These are phyloP conservation scores for Hypoxylon sp. DNA, from an alignment of 2,329 filamentous ascomycete genomes.

Conservation along the genomic window DNA sequence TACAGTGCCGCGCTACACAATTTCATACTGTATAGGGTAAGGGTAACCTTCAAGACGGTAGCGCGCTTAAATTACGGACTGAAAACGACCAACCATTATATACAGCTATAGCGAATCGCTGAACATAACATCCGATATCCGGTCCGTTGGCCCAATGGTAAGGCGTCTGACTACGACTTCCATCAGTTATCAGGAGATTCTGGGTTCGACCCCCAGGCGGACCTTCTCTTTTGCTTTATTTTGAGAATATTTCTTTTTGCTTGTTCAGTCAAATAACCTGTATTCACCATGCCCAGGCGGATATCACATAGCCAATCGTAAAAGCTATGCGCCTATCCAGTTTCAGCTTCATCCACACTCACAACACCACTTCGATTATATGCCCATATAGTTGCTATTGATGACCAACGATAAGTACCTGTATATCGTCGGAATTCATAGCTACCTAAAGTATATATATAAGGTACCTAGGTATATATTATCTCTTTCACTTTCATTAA, in stretches of 20 bases:
- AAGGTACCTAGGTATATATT: too few relatives aligned
- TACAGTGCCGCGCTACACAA: slow-evolving; percentile 9
- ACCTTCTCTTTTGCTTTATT: slow-evolving; percentile 17
- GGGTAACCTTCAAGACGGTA: neutral
- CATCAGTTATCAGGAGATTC: slow-evolving; percentile 37
- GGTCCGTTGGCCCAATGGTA: slow-evolving; percentile 42
- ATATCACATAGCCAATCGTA: too few relatives aligned
- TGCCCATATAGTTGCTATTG: too few relatives aligned
- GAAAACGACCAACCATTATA: neutral
- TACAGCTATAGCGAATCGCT: neutral
- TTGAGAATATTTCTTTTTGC: neutral
- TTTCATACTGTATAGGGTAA: slow-evolving; percentile 5
- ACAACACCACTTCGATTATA: too few relatives aligned
- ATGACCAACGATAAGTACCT: too few relatives aligned
- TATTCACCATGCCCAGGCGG: neutral
- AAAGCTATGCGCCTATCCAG: too few relatives aligned
- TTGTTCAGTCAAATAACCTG: neutral
- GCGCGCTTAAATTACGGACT: slow-evolving; percentile 6
- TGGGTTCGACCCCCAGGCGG: slow-evolving; percentile 41
- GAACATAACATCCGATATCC: slow-evolving; percentile 30
- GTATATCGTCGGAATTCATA: too few relatives aligned
- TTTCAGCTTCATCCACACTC: too few relatives aligned
- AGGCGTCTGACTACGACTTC: slow-evolving; percentile 39
- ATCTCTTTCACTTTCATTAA: too few relatives aligned
- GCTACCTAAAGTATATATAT: too few relatives aligned